A percentile compares a stretch with the other conserved stretches of the same genome.
These are phyloP conservation scores for Atkinsonella hypoxylon DNA, from an alignment of 2,329 filamentous ascomycete species.

Conservation along the genomic window DNA sequence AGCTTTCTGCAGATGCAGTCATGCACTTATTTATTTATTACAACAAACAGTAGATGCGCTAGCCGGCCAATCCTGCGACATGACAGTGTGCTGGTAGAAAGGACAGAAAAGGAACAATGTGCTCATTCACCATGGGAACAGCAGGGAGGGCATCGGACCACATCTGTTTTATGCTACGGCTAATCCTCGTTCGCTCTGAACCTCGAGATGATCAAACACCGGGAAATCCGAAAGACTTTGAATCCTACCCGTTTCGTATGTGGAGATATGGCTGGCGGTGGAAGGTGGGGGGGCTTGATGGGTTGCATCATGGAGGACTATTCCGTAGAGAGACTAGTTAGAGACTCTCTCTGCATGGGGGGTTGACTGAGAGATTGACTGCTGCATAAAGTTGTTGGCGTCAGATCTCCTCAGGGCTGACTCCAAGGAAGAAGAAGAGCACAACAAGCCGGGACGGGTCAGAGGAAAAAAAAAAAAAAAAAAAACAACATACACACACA, in stretches of 20 bases:
- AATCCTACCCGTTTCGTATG: background rate
- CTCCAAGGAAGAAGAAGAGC: background rate
- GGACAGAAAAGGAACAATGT: background rate
- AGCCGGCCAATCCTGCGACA: background rate
- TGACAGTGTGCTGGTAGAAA: background rate
- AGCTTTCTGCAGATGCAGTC: background rate
- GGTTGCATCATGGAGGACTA: background rate
- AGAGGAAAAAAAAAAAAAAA: too few species aligned
- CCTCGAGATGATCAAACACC: too few species aligned
- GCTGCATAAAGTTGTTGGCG: conserved; percentile 2
- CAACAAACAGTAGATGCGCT: background rate
- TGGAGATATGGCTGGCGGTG: background rate
- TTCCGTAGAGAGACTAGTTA: too few species aligned
- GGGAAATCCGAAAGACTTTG: too few species aligned
- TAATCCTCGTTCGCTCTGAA: too few species aligned
- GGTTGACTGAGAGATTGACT: background rate
- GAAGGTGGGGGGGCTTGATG: conserved; percentile 2
- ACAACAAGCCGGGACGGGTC: background rate
- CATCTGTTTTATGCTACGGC: too few species aligned
- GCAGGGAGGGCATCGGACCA: background rate
- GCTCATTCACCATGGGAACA: background rate
- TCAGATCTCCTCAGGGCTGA: background rate
- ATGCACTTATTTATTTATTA: background rate
- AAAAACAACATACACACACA: too few species aligned
- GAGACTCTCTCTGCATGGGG: too few species aligned